Evolutionary conservation across 805 yeast species (phyloP).

Genomic region (Trichomonascus vanleenenianus): DNA sequence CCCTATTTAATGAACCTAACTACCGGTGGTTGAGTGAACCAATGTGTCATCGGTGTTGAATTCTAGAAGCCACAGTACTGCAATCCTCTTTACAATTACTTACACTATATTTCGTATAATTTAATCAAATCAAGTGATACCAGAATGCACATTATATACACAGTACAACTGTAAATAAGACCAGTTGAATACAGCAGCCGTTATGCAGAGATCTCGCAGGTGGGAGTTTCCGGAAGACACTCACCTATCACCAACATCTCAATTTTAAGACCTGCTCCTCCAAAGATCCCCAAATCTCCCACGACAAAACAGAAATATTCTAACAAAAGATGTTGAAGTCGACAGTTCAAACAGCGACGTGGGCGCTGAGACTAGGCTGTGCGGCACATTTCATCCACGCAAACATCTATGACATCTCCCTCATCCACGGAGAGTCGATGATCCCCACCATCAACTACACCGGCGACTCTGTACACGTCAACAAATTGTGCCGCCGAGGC

Average conservation of each 20-base stretch:
- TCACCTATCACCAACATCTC: neutral
- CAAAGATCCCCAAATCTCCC: too few species aligned
- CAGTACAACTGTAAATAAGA: too few species aligned
- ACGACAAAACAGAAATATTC: neutral
- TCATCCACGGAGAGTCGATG: constrained; percentile 92
- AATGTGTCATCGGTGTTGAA: too few species aligned
- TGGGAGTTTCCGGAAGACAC: neutral
- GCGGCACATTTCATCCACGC: constrained; percentile 55
- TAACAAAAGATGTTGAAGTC: neutral
- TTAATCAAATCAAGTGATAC: too few species aligned
- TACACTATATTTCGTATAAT: too few species aligned
- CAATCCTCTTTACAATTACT: too few species aligned
- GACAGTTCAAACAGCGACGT: constrained; percentile 18
- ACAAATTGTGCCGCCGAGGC: constrained; percentile 55
- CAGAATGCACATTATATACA: too few species aligned
- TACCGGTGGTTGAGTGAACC: too few species aligned
- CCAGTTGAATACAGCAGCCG: too few species aligned
- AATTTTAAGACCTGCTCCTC: neutral
- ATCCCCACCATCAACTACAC: constrained; percentile 73
- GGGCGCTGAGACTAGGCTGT: constrained; percentile 31
- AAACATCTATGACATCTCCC: constrained; percentile 64
- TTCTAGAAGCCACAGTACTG: too few species aligned
- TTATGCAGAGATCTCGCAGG: too few species aligned
- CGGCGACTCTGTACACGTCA: constrained; percentile 70
- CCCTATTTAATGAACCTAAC: too few species aligned